Evolutionary conservation across 2,329 filamentous ascomycete species (phyloP).

Genomic region (Colletotrichum falcatum): DNA sequence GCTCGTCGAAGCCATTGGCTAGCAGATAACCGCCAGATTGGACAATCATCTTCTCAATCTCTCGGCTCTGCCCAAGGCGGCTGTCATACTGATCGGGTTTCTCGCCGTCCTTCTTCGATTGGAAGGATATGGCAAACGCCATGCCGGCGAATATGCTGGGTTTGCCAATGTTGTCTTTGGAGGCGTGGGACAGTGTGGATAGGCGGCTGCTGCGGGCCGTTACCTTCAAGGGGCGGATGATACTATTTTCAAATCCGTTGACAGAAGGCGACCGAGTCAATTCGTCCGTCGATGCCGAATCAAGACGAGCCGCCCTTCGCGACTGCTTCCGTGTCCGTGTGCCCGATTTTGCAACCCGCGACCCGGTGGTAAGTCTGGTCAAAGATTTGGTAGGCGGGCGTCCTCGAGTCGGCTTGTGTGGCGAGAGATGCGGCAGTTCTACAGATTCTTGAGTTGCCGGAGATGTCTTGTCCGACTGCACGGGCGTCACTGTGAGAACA

Average conservation of each 20-base stretch:
- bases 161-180: conserved; percentile 20
- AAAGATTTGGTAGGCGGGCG: conserved; percentile 14
- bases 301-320: conserved; percentile 45
- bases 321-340: conserved; percentile 41
- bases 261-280: conserved; percentile 55
- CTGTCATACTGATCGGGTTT: conserved; percentile 61
- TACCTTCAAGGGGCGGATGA: conserved; percentile 46
- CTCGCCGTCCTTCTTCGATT: conserved; percentile 61
- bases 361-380: conserved; percentile 3
- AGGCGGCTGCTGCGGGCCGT: conserved; percentile 38
- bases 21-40: conserved; percentile 80
- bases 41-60: conserved; percentile 71
- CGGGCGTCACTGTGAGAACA: conserved; percentile 54
- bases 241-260: conserved; percentile 53
- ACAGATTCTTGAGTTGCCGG: conserved; percentile 51
- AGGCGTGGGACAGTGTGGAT: conserved; percentile 28
- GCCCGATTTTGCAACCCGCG: conserved; percentile 37
- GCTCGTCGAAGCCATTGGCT: conserved; percentile 80
- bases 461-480: conserved; percentile 51
- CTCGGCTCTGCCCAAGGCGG: conserved; percentile 54
- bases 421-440: conserved; percentile 30
- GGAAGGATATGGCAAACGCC: conserved; percentile 88
- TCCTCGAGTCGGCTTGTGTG: conserved; percentile 22
- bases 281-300: conserved; percentile 62
- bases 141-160: conserved; percentile 77